Evolutionary conservation across 257 asterid genomes (phyloP), one percentile per base, ranked within the genome.

Genomic region (Solanum rostratum): DNA sequence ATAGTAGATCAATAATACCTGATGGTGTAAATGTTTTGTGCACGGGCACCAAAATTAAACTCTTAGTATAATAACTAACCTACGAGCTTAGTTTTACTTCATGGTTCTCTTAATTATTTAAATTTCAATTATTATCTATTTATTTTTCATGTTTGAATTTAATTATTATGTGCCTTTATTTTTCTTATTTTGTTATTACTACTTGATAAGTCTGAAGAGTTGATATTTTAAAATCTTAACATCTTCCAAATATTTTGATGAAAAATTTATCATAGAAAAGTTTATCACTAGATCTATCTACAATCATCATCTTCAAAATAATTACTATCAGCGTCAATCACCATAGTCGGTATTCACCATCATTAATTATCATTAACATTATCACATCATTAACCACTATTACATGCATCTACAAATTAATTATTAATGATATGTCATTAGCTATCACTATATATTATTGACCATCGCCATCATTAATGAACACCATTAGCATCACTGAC

Each of bases 341-440:
- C 30, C 2, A 11, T 0, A 3, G 2, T 24, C 3, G 0, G 2
- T 7, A 3, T 1, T 65, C 0, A 65, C 45, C 14, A 3, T 6
- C 5, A 0, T 24, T 15, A 22, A 22, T 22, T 30, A 19, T 8
- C 1, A 12, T 46, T 46, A 10, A 11, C 13, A 3, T 46, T 14
- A 46, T 49, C 18, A 11, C 16, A 3, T 12, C 0, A 1, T 3
- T 19, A 12, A 62, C 6, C 16, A 24, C 2, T 8, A 62, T 27
- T 62, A 62, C 15, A 62, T 24, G 20, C 70, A 24, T 24, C 10
- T 13, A 2, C 70, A 27, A 65, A 7, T 29, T 9, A 20, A 33
- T 4, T 14, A 6, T 2, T 53, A 16, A 9, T 7, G 20, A 53
- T 8, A 15, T 18, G 15, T 3, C 8, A 53, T 53, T 5, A 53